Evolutionary conservation across 345 rosid species (phyloP).

Genomic region (Acer saccharum): DNA sequence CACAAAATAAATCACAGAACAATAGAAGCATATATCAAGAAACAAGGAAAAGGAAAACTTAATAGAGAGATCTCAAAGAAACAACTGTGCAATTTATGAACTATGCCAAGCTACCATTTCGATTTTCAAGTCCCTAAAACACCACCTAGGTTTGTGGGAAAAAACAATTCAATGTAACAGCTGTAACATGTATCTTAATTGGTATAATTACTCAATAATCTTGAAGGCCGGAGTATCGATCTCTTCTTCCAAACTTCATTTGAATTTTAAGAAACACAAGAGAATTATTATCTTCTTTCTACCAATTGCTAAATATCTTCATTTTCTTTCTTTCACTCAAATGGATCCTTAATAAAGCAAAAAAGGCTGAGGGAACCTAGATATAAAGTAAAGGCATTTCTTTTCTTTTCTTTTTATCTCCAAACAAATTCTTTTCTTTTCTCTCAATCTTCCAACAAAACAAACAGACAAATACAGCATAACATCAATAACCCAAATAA

Average conservation of each 20-base stretch:
- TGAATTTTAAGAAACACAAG: background rate
- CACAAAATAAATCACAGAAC: background rate
- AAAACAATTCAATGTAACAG: background rate
- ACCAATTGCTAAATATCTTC: background rate
- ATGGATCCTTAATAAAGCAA: background rate
- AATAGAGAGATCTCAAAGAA: background rate
- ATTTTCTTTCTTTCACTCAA: background rate
- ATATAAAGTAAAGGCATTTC: background rate
- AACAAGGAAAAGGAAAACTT: background rate
- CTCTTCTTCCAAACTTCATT: background rate
- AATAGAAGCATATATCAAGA: background rate
- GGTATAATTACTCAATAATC: background rate
- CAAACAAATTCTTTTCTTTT: background rate
- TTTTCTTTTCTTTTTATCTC: background rate
- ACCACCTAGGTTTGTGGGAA: too few relatives aligned
- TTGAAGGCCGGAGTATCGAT: background rate
- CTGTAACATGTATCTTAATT: background rate
- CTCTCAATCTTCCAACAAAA: background rate
- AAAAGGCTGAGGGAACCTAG: too few relatives aligned
- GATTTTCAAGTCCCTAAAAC: background rate
- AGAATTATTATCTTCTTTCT: background rate
- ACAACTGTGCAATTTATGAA: background rate
- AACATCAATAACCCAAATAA: background rate
- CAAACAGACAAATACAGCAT: background rate
- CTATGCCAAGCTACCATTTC: too few relatives aligned